Conservation (phyloP, 306 rosid species). For the Casuarina cunninghamiana region DNA sequence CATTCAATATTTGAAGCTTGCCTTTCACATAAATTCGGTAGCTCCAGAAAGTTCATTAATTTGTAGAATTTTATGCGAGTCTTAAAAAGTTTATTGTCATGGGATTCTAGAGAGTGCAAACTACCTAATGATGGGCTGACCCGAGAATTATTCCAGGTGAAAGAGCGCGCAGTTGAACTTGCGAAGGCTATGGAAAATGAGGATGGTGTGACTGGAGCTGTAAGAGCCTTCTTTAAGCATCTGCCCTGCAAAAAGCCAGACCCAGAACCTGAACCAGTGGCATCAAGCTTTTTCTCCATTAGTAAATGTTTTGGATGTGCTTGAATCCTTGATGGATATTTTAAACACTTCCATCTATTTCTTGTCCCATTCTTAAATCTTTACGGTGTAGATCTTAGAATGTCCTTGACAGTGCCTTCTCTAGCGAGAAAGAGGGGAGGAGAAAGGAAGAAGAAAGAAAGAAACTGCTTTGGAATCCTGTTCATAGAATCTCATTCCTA, state of each 20-base stretch:
- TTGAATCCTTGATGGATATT: slow-evolving; percentile 30
- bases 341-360: slow-evolving; percentile 13
- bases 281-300: slow-evolving; percentile 57
- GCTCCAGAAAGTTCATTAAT: neutral
- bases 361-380: slow-evolving; percentile 17
- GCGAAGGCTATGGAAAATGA: slow-evolving; percentile 91
- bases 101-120: slow-evolving; percentile 11
- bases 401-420: neutral
- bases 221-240: slow-evolving; percentile 94
- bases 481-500: slow-evolving; percentile 15
- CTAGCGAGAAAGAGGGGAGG: neutral
- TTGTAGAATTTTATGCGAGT: slow-evolving; percentile 10
- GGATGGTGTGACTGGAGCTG: slow-evolving; percentile 98
- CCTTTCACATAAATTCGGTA: neutral
- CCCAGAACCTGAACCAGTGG: slow-evolving; percentile 42
- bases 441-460: neutral
- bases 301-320: slow-evolving; percentile 82
- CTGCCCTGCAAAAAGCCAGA: slow-evolving; percentile 57
- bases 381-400: slow-evolving; percentile 11
- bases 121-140: slow-evolving; percentile 8
- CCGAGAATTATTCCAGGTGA: slow-evolving; percentile 56
- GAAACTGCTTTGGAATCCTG: slow-evolving; percentile 14
- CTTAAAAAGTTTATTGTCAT: neutral
- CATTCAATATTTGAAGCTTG: neutral
- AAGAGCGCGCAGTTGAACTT: slow-evolving; percentile 71